These are phyloP conservation scores for Limnomonas spitsbergensis DNA, from an alignment of 139 green algal genomes.

Conservation along the genomic window DNA sequence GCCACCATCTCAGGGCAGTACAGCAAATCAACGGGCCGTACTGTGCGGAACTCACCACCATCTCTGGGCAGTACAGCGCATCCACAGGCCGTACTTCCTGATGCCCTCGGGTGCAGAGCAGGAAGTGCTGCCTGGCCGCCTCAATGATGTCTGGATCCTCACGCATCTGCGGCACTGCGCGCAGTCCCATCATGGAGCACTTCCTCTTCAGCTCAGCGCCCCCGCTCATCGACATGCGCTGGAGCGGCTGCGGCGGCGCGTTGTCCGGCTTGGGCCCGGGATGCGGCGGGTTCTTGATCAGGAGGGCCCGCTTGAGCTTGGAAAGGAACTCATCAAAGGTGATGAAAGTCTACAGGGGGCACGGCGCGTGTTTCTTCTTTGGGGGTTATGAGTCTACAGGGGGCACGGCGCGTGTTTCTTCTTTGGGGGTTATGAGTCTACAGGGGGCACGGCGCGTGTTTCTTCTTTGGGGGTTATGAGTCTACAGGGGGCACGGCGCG, in stretches of 20 bases:
- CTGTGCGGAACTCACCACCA: too few species aligned
- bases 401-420: too few species aligned
- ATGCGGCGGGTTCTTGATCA: not conserved
- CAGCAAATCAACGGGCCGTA: not conserved
- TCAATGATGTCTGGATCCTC: conserved; percentile 3
- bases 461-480: too few species aligned
- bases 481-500: too few species aligned
- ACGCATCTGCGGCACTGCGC: not conserved
- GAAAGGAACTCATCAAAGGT: conserved; percentile 1
- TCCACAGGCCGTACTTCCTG: not conserved
- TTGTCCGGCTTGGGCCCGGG: not conserved
- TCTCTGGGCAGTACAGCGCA: not conserved
- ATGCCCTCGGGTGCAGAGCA: not conserved
- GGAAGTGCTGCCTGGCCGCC: not conserved
- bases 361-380: too few species aligned
- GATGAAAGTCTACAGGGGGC: too few species aligned
- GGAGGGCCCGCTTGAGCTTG: not conserved
- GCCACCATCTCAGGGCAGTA: conserved; percentile 7
- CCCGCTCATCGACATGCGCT: conserved; percentile 7
- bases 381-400: too few species aligned
- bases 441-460: too few species aligned
- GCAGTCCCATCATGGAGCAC: not conserved
- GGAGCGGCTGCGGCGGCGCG: not conserved
- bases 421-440: too few species aligned
- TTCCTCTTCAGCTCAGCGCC: not conserved